Evolutionary conservation across 2,329 filamentous ascomycete genomes (phyloP).

Genomic region (Plenodomus biglobosus): DNA sequence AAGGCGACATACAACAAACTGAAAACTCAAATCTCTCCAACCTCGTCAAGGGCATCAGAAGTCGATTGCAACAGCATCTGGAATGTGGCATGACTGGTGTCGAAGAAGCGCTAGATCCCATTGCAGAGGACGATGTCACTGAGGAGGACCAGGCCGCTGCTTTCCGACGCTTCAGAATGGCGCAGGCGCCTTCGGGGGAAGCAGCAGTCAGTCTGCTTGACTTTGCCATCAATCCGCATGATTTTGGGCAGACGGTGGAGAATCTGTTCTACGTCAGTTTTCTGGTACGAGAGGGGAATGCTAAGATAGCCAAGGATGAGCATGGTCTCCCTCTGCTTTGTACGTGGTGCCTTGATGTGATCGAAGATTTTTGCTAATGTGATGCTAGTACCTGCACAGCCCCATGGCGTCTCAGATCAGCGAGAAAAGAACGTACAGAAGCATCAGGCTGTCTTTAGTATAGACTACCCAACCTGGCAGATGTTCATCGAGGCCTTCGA

Average conservation of each 20-base stretch:
- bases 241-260: slow-evolving; percentile 92
- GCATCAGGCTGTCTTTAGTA: slow-evolving; percentile 83
- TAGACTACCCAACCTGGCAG: slow-evolving; percentile 84
- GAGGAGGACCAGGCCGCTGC: slow-evolving; percentile 51
- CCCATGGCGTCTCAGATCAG: slow-evolving; percentile 54
- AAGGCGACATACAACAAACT: slow-evolving; percentile 71
- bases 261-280: slow-evolving; percentile 98
- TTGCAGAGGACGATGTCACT: slow-evolving; percentile 27
- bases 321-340: slow-evolving; percentile 75
- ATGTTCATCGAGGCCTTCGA: slow-evolving; percentile 74
- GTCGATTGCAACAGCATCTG: slow-evolving; percentile 55
- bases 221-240: slow-evolving; percentile 85
- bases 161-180: slow-evolving; percentile 67
- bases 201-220: slow-evolving; percentile 69
- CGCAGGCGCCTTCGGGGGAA: slow-evolving; percentile 61
- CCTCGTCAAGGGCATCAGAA: slow-evolving; percentile 74
- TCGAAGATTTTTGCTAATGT: neutral
- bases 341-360: slow-evolving; percentile 53
- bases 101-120: slow-evolving; percentile 37
- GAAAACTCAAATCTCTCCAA: slow-evolving; percentile 78
- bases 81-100: slow-evolving; percentile 46
- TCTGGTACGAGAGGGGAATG: slow-evolving; percentile 80
- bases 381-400: slow-evolving; percentile 48
- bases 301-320: slow-evolving; percentile 72
- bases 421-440: slow-evolving; percentile 56